Evolutionary conservation across 2,329 filamentous ascomycete genomes (phyloP).

Genomic region (Alternaria burnsii): DNA sequence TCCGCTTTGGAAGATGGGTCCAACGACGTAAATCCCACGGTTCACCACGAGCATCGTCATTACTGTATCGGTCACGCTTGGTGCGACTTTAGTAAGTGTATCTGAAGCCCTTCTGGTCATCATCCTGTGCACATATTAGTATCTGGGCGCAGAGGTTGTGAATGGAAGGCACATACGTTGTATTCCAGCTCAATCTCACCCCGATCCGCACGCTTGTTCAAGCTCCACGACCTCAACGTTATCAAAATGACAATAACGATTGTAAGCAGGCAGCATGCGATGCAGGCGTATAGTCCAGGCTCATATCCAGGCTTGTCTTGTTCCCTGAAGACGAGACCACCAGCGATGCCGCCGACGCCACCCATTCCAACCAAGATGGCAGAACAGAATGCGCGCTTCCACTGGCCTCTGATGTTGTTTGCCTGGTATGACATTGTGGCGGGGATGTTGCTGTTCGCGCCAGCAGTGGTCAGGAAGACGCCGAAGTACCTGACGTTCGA

Average conservation of each 20-base stretch:
- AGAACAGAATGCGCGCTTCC: slow-evolving; percentile 83
- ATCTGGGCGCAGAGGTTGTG: neutral
- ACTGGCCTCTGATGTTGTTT: slow-evolving; percentile 88
- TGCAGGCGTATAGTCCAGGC: slow-evolving; percentile 51
- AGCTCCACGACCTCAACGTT: slow-evolving; percentile 42
- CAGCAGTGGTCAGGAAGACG: slow-evolving; percentile 78
- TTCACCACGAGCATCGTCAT: neutral
- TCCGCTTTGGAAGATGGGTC: neutral
- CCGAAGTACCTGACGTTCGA: slow-evolving; percentile 73
- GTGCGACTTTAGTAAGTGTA: slow-evolving; percentile 36
- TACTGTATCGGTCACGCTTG: neutral
- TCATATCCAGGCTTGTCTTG: slow-evolving; percentile 50
- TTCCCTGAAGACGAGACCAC: slow-evolving; percentile 73
- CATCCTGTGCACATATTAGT: slow-evolving; percentile 33
- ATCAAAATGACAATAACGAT: slow-evolving; percentile 46
- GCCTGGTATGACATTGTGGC: slow-evolving; percentile 80
- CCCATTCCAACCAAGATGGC: slow-evolving; percentile 79
- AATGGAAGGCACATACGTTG: slow-evolving; percentile 34
- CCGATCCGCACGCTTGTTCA: slow-evolving; percentile 52
- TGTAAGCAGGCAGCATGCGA: slow-evolving; percentile 49
- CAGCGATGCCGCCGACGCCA: slow-evolving; percentile 80
- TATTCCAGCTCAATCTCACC: slow-evolving; percentile 55
- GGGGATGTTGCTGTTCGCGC: slow-evolving; percentile 80
- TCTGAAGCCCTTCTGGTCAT: slow-evolving; percentile 47
- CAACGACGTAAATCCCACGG: neutral